Conservation (phyloP, 2,329 filamentous ascomycete genomes). For the Colletotrichum spinosum region DNA sequence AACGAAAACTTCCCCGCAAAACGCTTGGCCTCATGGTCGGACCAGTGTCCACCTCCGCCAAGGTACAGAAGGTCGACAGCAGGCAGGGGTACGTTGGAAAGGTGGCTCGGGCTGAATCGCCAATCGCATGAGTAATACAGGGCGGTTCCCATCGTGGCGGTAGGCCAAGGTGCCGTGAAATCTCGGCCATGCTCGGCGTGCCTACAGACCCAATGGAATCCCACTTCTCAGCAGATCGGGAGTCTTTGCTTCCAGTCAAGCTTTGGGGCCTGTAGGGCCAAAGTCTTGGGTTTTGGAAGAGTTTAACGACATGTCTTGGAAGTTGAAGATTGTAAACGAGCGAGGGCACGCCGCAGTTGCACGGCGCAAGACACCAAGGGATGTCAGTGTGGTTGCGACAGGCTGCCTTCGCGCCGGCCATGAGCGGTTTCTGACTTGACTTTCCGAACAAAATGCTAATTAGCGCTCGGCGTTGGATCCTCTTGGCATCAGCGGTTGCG, state of each 20-base stretch:
- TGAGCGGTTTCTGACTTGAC: constrained; percentile 4
- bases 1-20: constrained; percentile 20
- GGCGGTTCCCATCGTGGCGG: constrained; percentile 18
- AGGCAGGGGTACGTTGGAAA: constrained; percentile 10
- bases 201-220: constrained; percentile 12
- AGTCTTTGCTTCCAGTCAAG: constrained; percentile 28
- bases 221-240: constrained; percentile 11
- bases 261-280: constrained; percentile 21
- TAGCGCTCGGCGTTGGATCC: constrained; percentile 12
- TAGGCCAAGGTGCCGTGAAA: constrained; percentile 28
- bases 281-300: constrained; percentile 16
- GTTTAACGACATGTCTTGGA: constrained; percentile 27
- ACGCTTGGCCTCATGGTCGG: not conserved
- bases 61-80: constrained; percentile 3
- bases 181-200: constrained; percentile 26
- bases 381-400: not conserved
- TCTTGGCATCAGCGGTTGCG: constrained; percentile 31
- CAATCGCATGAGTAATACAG: constrained; percentile 21
- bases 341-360: not conserved
- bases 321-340: not conserved
- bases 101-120: constrained; percentile 25
- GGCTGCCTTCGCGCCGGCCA: constrained; percentile 10
- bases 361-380: not conserved
- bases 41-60: not conserved
- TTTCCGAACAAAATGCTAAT: constrained; percentile 1